Percentiles rank a stretch among this genome's conserved stretches.
These are phyloP conservation scores for Alternaria tenuissima DNA, from an alignment of 2,329 filamentous ascomycete genomes.

Conservation along the genomic window DNA sequence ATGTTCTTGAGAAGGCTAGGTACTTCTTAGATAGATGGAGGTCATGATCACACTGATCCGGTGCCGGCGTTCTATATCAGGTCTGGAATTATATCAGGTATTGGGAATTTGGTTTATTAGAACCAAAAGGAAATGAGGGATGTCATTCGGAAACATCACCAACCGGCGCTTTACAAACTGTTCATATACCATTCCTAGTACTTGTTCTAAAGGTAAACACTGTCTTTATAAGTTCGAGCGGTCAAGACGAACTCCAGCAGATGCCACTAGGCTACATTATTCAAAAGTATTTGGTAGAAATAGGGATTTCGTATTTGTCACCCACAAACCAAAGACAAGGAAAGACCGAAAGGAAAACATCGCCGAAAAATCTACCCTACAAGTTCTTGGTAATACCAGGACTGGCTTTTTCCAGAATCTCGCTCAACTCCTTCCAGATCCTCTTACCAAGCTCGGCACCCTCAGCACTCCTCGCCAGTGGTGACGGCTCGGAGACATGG, in stretches of 20 bases:
- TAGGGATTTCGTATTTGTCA: not conserved
- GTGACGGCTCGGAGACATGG: conserved; percentile 30
- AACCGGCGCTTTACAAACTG: too few relatives aligned
- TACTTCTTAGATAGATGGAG: conserved; percentile 10
- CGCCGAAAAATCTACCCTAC: not conserved
- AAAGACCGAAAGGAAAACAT: not conserved
- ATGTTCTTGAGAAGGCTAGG: conserved; percentile 1
- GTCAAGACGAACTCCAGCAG: not conserved
- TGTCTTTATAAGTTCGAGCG: not conserved
- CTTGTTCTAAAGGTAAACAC: not conserved
- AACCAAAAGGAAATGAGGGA: not conserved
- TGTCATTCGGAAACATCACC: not conserved
- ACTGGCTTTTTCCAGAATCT: conserved; percentile 45
- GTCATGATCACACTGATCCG: not conserved
- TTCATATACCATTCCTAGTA: not conserved
- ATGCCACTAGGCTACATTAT: not conserved
- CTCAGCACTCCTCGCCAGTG: conserved; percentile 42
- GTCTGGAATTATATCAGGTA: not conserved
- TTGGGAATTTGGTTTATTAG: not conserved
- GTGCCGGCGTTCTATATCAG: not conserved
- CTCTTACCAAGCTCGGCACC: conserved; percentile 42
- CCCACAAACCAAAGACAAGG: not conserved
- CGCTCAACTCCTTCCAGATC: conserved; percentile 49
- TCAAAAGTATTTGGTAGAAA: not conserved
- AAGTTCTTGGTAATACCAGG: conserved; percentile 25